Evolutionary conservation across 2,329 filamentous ascomycete species (phyloP), one percentile per base, ranked within the genome.

Genomic region (Falciphora oryzae): DNA sequence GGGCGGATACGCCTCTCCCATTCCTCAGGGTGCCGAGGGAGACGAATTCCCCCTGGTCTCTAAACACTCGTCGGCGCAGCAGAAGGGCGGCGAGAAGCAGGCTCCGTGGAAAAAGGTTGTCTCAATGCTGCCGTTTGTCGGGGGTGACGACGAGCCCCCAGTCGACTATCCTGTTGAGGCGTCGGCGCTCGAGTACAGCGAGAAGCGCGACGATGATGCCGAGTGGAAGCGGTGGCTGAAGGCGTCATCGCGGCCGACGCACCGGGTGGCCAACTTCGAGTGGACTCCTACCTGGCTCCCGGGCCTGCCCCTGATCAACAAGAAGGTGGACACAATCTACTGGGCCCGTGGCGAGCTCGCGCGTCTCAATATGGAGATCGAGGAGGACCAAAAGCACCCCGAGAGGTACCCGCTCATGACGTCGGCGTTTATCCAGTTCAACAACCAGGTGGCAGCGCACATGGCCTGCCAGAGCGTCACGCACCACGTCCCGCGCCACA

Each of bases 361-460:
- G 25, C 86, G 91, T 18, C 80, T 98, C 25, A 99, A 98, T 69
- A 73, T 93, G 63, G 93, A 98, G 73, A 97, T 99, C 64, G 93
- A 97, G 70, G 81, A 89, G 59, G 95, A 98, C 69, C 95, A 99
- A 74, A 84, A 89, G 63, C 83, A 95, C 61, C 89, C 91, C 0
- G 93, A 97, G 69, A 87, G 89, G 5, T 98, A 92, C 67, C 93
- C 94, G 0, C 78, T 93, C 60, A 96, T 97, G 93, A 97, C 91
- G 71, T 97, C 94, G 0, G 95, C 95, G 0, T 99, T 99, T 70
- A 93, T 99, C 67, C 95, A 99, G 74, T 99, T 99, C 82, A 97
- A 99, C 72, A 90, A 97, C 73, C 95, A 99, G 74, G 91, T 97
- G 1, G 93, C 94, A 7, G 95, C 95, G 0, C 95, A 99, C 72